A percentile compares a stretch with the other conserved stretches of the same genome.
Evolutionary conservation across 441 rosid species (phyloP).

Genomic region (Macaranga tanarius): DNA sequence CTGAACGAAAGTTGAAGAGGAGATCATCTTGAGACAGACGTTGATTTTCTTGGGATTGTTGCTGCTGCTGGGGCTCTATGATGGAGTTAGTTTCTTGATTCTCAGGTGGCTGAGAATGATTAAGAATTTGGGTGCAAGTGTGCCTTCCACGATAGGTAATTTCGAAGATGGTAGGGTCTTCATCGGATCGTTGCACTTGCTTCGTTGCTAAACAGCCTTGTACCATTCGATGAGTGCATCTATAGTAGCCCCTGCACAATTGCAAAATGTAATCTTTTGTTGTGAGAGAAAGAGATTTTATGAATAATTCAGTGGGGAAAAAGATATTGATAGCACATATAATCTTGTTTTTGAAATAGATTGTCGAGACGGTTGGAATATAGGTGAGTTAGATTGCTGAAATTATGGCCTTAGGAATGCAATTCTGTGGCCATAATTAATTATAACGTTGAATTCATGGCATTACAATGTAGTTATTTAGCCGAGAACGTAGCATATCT

Average conservation of each 20-base stretch:
- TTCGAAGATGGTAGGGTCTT: constrained; percentile 58
- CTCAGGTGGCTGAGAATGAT: constrained; percentile 26
- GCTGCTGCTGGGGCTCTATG: neutral
- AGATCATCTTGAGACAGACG: constrained; percentile 36
- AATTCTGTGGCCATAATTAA: neutral
- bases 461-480: neutral
- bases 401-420: too few species aligned
- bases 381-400: too few species aligned
- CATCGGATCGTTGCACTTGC: constrained; percentile 76
- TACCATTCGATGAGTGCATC: constrained; percentile 61
- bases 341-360: neutral
- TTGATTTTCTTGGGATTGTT: constrained; percentile 11
- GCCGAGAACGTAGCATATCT: neutral
- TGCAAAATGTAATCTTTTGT: neutral
- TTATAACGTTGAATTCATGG: neutral
- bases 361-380: too few species aligned
- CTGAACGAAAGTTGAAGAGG: constrained; percentile 29
- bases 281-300: neutral
- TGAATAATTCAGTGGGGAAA: neutral
- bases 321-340: neutral
- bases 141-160: constrained; percentile 76
- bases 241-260: constrained; percentile 71
- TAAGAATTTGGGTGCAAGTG: constrained; percentile 48
- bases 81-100: constrained; percentile 25
- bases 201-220: constrained; percentile 87